phyloP scores from a whole-genome alignment of 2,329 filamentous ascomycete species.

The Ploettnerulaceae sp. region DNA sequence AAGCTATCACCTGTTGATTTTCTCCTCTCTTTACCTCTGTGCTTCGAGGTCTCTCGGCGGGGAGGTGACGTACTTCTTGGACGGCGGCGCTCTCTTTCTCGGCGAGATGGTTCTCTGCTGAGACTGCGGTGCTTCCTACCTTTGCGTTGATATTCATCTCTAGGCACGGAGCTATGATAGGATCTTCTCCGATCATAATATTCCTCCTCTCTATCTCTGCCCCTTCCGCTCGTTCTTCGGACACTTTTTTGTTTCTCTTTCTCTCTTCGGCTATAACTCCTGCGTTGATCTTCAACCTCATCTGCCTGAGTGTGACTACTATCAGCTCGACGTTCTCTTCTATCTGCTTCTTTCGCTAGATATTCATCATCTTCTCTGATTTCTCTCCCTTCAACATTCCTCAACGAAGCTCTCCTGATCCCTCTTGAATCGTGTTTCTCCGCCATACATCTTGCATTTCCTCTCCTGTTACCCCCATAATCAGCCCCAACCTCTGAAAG shows the following conservation, averaged over 20 bases:
- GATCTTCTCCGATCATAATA: background rate
- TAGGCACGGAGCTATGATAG: no score
- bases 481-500: background rate
- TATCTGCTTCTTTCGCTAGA: background rate
- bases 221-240: background rate
- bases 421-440: background rate
- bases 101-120: background rate
- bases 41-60: background rate
- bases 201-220: background rate
- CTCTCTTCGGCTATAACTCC: background rate
- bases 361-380: background rate
- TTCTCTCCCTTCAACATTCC: background rate
- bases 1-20: background rate
- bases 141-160: background rate
- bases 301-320: no score
- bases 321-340: no score
- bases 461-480: background rate
- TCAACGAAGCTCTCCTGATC: background rate
- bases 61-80: background rate
- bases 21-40: background rate
- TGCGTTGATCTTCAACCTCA: no score
- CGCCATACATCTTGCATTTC: background rate
- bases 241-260: background rate
- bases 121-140: background rate
- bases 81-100: background rate